These are phyloP conservation scores for Zygoascus hellenicus DNA, from an alignment of 1,139 yeast species.

Conservation along the genomic window DNA sequence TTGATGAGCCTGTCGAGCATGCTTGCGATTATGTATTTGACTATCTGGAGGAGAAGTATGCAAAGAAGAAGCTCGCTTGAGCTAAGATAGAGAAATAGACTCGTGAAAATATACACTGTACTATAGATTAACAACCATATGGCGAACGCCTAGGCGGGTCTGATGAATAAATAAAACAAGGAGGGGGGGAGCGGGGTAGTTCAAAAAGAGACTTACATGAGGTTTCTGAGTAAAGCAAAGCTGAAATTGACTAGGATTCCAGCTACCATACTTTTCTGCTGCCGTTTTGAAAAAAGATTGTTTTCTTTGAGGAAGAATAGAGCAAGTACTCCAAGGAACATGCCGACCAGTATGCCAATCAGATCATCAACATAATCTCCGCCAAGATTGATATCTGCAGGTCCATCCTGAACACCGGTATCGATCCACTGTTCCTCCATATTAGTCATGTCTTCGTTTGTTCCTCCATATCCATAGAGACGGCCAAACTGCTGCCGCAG, in stretches of 20 bases:
- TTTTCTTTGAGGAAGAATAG: slow-evolving; percentile 28
- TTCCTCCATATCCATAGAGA: slow-evolving; percentile 47
- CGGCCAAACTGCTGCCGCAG: slow-evolving; percentile 68
- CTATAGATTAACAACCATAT: no score
- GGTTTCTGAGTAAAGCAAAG: slow-evolving; percentile 29
- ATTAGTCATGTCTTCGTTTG: slow-evolving; percentile 36
- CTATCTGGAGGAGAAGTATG: slow-evolving; percentile 42
- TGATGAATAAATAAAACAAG: no score
- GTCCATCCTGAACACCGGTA: slow-evolving; percentile 53
- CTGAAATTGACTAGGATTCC: slow-evolving; percentile 33
- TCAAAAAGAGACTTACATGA: slow-evolving; percentile 16
- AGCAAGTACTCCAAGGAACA: slow-evolving; percentile 34
- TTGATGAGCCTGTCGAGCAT: slow-evolving; percentile 78
- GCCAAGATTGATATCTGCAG: slow-evolving; percentile 22
- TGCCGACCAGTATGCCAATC: slow-evolving; percentile 34
- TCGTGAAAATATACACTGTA: no score
- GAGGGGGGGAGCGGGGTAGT: no score
- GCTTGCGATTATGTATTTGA: slow-evolving; percentile 62
- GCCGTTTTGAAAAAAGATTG: slow-evolving; percentile 28
- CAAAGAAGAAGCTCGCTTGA: slow-evolving; percentile 16
- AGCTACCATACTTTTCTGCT: slow-evolving; percentile 30
- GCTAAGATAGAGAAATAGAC: slow-evolving; percentile 4
- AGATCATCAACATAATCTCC: slow-evolving; percentile 34
- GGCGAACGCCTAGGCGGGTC: no score
- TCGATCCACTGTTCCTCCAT: slow-evolving; percentile 91